These are phyloP conservation scores for Coffea humblotiana DNA, from an alignment of 305 asterid species.

Conservation along the genomic window DNA sequence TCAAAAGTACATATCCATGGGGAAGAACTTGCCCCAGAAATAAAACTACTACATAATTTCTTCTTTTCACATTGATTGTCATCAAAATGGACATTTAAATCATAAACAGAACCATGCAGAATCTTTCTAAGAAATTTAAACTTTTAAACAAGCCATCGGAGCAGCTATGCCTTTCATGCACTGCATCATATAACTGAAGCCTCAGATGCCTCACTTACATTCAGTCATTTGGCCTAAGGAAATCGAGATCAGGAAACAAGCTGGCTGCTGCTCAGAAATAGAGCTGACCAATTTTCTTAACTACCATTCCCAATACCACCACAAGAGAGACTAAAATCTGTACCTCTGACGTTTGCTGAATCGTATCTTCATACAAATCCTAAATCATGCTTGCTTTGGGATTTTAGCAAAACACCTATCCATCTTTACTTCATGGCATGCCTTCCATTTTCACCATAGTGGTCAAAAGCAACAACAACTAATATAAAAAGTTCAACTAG, in stretches of 20 bases:
- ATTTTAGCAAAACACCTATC: background rate
- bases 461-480: slow-evolving; percentile 9
- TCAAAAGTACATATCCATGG: slow-evolving; percentile 6
- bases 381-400: background rate
- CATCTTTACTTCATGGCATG: background rate
- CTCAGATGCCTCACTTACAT: slow-evolving; percentile 4
- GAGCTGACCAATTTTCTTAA: background rate
- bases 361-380: background rate
- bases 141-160: background rate
- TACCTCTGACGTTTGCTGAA: background rate
- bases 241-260: background rate
- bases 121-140: background rate
- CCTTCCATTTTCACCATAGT: background rate
- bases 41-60: background rate
- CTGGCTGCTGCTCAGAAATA: background rate
- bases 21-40: slow-evolving; percentile 3
- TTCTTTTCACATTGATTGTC: background rate
- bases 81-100: background rate
- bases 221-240: background rate
- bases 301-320: background rate
- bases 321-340: background rate
- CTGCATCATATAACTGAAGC: background rate
- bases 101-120: background rate
- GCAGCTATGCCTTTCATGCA: background rate
- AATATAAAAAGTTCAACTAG: slow-evolving; percentile 1